phyloP scores from a whole-genome alignment of 495 filamentous ascomycete species.

The Aspergillus ostianus region DNA sequence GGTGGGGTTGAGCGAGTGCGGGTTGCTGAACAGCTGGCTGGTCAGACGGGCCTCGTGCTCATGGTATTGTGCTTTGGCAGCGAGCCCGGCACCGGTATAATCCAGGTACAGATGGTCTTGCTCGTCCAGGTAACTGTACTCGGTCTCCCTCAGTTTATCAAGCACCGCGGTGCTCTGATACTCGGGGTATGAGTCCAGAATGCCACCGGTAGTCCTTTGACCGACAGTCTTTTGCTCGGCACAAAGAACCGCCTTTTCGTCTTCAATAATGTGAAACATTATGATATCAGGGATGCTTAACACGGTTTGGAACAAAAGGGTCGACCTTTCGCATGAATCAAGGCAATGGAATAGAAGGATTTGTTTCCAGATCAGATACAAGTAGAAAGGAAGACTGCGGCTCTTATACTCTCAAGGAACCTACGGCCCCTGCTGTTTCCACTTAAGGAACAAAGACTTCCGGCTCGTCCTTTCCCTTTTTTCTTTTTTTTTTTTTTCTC shows the following conservation, averaged over 20 bases:
- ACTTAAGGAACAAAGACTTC: background rate
- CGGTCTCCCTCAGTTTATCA: constrained; percentile 9
- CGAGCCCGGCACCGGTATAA: constrained; percentile 11
- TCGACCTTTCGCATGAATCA: too few species aligned
- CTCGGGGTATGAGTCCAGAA: constrained; percentile 7
- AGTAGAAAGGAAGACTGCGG: background rate
- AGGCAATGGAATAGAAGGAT: too few species aligned
- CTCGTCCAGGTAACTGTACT: constrained; percentile 14
- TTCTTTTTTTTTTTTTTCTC: background rate
- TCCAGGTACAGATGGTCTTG: constrained; percentile 12
- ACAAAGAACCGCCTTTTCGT: background rate
- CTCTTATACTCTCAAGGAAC: background rate
- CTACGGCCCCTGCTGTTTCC: background rate
- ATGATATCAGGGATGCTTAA: background rate
- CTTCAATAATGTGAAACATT: background rate
- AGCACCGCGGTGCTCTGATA: constrained; percentile 4
- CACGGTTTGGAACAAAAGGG: too few species aligned
- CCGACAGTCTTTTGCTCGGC: too few species aligned
- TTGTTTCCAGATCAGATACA: background rate
- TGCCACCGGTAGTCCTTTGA: background rate
- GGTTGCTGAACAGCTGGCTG: constrained; percentile 9
- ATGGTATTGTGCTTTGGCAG: constrained; percentile 4
- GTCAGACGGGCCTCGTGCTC: constrained; percentile 7
- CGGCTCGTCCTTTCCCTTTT: background rate
- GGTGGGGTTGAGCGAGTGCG: constrained; percentile 10